These are phyloP conservation scores for Neltuma alba DNA, from an alignment of 306 rosid species.

Conservation along the genomic window DNA sequence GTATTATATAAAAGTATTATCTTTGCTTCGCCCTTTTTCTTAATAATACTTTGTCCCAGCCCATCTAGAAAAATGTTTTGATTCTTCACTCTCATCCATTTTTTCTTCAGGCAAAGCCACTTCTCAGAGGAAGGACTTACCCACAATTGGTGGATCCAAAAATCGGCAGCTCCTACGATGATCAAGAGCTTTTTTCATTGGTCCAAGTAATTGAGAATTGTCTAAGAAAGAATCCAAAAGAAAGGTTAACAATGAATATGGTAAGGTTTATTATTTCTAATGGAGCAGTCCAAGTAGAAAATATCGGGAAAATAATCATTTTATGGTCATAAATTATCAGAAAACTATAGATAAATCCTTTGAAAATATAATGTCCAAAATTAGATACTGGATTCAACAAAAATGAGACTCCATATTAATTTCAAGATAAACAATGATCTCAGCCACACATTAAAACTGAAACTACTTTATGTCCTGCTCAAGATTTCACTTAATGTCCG, in stretches of 20 bases:
- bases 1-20: not conserved
- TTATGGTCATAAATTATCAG: not conserved
- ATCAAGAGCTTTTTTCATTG: constrained; percentile 41
- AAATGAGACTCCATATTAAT: not conserved
- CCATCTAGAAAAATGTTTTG: not conserved
- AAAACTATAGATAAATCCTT: not conserved
- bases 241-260: constrained; percentile 47
- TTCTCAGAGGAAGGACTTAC: constrained; percentile 39
- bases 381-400: not conserved
- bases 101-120: constrained; percentile 44
- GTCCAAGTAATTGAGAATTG: constrained; percentile 43
- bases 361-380: not conserved
- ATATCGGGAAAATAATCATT: not conserved
- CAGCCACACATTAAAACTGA: not conserved
- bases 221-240: constrained; percentile 45
- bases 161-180: constrained; percentile 39
- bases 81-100: not conserved
- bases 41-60: not conserved
- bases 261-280: constrained; percentile 29
- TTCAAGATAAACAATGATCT: not conserved
- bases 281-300: not conserved
- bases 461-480: not conserved
- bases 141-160: constrained; percentile 43
- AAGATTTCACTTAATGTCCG: not conserved
- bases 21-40: constrained; percentile 11